phyloP scores from a whole-genome alignment of 176 grass and related monocot species.

The Guadua angustifolia region DNA sequence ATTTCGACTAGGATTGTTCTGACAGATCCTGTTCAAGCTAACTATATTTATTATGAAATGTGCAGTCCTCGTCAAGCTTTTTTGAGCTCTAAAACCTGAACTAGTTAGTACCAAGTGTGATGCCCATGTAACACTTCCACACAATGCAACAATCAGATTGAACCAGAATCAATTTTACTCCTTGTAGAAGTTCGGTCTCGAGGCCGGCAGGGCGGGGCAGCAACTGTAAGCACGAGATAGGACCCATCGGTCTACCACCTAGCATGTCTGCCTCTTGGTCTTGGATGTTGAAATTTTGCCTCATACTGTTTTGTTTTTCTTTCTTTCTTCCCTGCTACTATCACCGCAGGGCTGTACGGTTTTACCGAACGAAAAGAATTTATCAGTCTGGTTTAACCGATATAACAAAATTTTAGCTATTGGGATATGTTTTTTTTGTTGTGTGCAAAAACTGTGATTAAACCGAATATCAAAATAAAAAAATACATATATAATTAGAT shows the following conservation, averaged over 20 bases:
- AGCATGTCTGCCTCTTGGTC: not conserved
- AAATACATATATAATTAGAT: too few relatives aligned
- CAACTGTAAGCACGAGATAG: not conserved
- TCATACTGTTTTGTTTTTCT: not conserved
- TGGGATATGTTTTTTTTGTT: too few relatives aligned
- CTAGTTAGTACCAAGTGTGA: not conserved
- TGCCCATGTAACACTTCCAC: not conserved
- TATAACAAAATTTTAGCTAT: too few relatives aligned
- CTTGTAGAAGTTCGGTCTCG: not conserved
- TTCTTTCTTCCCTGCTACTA: not conserved
- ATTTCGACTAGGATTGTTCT: too few relatives aligned
- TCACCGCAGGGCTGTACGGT: too few relatives aligned
- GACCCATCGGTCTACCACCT: not conserved
- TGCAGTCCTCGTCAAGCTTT: not conserved
- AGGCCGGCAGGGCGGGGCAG: not conserved
- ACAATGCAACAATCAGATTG: not conserved
- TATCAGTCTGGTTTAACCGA: too few relatives aligned
- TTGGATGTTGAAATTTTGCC: conserved; percentile 13
- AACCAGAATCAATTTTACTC: not conserved
- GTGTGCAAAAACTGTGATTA: too few relatives aligned
- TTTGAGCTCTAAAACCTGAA: not conserved
- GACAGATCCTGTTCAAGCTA: too few relatives aligned
- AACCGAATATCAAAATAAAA: too few relatives aligned
- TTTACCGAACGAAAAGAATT: too few relatives aligned
- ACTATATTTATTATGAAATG: too few relatives aligned